Base-by-base conservation (phyloP, 306 rosid genomes). In the Trifolium pratense region DNA sequence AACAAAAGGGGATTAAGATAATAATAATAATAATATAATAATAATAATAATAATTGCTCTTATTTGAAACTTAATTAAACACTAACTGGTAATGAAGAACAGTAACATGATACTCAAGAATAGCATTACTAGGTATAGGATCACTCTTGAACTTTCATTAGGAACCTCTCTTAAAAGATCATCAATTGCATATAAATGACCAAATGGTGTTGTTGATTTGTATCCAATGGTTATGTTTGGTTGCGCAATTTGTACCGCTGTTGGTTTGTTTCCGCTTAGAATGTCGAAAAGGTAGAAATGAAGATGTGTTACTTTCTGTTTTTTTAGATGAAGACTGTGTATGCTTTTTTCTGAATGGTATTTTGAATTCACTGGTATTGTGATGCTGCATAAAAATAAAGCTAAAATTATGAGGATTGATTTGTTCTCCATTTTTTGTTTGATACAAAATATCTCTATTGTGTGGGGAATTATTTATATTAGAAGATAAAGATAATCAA, bases 241-340 rank as follows among this genome's bases (percentile, higher is more conserved):
- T 1, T 32, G 72, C 1, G 81, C 85, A 4, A 86, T 70, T 46
- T 74, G 61, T 0, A 83, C 61, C 0, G 83, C 81, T 3, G 9
- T 46, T 1, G 87, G 87, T 17, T 66, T 78, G 5, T 57, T 14
- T 29, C 83, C 85, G 12, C 85, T 86, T 0, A 86, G 81, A 15
- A 77, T 80, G 74, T 86, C 83, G 5, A 82, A 83, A 37, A 86
- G 85, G 83, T 65, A 82, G 75, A 86, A 86, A 32, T 78, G 77
- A 26, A 86, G 83, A 49, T 51, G 56, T 6, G 89, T 85, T 10
- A 80, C 81, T 58, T 74, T 82, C 32, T 29, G 6, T 45, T 82
- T 83, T 31, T 74, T 74, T 8, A 23, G 51, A 1, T 59, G 74
- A 12, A 74, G 58, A 1, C 18, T 11, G 0, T 76, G 63, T 0